Percentiles rank a stretch among this genome's conserved stretches.
phyloP scores from a whole-genome alignment of 768 basidiomycete genomes.

The Boletus subparvulus region DNA sequence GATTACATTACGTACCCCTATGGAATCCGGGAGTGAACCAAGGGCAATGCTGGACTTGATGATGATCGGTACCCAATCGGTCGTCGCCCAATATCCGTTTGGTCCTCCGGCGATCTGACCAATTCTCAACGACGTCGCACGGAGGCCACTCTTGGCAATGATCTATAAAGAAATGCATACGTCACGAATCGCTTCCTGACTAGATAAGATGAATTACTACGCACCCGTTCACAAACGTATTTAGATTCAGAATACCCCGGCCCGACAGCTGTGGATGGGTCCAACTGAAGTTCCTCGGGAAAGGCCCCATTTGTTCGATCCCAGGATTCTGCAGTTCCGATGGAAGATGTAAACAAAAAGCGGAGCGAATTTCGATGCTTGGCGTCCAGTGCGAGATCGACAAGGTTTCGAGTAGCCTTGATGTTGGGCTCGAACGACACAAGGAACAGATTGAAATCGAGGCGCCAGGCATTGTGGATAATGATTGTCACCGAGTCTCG shows the following conservation, averaged over 20 bases:
- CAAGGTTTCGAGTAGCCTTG: background rate
- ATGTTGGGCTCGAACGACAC: conserved; percentile 21
- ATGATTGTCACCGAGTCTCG: conserved; percentile 28
- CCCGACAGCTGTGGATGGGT: background rate
- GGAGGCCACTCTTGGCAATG: background rate
- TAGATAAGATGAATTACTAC: background rate
- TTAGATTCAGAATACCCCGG: background rate
- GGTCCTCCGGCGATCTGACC: background rate
- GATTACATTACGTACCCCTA: background rate
- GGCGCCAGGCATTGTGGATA: conserved; percentile 22
- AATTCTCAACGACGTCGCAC: background rate
- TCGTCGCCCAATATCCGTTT: background rate
- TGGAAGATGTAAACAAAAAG: background rate
- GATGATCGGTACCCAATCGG: background rate
- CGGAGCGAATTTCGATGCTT: background rate
- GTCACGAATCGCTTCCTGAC: background rate
- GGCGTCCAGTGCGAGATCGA: background rate
- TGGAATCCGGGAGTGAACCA: background rate
- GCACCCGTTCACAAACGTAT: background rate
- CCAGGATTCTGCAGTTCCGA: background rate
- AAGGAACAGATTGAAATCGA: conserved; percentile 36
- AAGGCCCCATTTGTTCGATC: background rate
- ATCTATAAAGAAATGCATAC: background rate
- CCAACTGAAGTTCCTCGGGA: background rate
- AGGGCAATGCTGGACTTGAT: background rate